Percentiles rank a stretch among this genome's conserved stretches.
Conservation (phyloP, 1,284 basidiomycete species). For the Puccinia horiana region DNA sequence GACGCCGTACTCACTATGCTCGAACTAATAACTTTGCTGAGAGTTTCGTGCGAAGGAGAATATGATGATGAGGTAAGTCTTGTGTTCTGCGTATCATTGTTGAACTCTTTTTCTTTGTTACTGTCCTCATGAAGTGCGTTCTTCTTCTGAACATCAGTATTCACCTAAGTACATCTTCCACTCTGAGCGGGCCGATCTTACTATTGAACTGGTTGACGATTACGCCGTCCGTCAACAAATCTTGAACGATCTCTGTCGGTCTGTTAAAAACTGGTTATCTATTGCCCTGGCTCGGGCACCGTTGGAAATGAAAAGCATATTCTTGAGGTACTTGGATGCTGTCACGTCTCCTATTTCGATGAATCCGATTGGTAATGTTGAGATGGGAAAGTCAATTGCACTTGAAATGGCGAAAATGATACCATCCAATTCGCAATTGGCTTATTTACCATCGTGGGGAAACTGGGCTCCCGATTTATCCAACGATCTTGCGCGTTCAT, state of each 20-base stretch:
- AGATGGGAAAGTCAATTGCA: slow-evolving; percentile 85
- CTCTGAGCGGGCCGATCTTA: slow-evolving; percentile 72
- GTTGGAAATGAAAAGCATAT: slow-evolving; percentile 83
- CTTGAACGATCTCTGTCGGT: slow-evolving; percentile 71
- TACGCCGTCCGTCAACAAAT: slow-evolving; percentile 84
- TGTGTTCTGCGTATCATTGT: neutral
- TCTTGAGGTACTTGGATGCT: slow-evolving; percentile 65
- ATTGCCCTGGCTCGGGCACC: slow-evolving; percentile 82
- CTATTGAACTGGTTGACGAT: slow-evolving; percentile 80
- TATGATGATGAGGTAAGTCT: slow-evolving; percentile 78
- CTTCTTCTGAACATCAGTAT: slow-evolving; percentile 64
- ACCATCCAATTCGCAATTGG: slow-evolving; percentile 47
- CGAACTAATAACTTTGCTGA: slow-evolving; percentile 85
- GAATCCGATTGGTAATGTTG: slow-evolving; percentile 63
- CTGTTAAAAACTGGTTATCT: slow-evolving; percentile 79
- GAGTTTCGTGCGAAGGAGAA: slow-evolving; percentile 85
- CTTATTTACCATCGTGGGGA: slow-evolving; percentile 6
- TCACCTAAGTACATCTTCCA: slow-evolving; percentile 80
- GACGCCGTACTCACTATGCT: slow-evolving; percentile 74
- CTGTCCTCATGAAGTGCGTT: slow-evolving; percentile 30
- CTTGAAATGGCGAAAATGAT: slow-evolving; percentile 70
- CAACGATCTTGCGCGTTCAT: slow-evolving; percentile 36
- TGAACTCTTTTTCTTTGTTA: neutral
- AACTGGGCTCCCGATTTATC: slow-evolving; percentile 35
- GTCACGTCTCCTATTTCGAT: slow-evolving; percentile 35